Percentiles rank a stretch among this genome's conserved stretches.
Evolutionary conservation across 371 early-diverging fungal genomes (phyloP).

Genomic region (Mucor lusitanicus): DNA sequence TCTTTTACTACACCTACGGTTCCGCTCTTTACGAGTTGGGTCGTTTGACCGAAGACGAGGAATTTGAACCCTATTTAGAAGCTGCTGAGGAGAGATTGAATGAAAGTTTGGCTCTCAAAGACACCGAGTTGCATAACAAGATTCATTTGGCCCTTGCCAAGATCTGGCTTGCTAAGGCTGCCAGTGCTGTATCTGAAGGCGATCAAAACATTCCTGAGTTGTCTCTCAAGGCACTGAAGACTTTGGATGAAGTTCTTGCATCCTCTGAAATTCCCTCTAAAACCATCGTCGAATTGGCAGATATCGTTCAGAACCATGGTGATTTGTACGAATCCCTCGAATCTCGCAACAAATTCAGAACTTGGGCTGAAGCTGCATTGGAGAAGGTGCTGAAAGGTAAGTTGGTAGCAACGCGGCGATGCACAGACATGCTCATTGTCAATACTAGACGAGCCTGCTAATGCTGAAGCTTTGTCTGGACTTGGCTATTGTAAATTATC

Average conservation of each 20-base stretch:
- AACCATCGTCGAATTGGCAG: constrained; percentile 31
- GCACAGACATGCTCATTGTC: not conserved
- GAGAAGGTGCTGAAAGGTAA: constrained; percentile 28
- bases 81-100: constrained; percentile 50
- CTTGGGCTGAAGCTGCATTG: constrained; percentile 38
- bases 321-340: constrained; percentile 26
- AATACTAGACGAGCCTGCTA: constrained; percentile 30
- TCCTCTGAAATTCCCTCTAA: constrained; percentile 3
- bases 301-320: constrained; percentile 36
- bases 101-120: constrained; percentile 8
- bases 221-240: constrained; percentile 25
- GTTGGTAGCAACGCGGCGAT: not conserved
- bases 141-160: constrained; percentile 39
- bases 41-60: constrained; percentile 46
- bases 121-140: constrained; percentile 21
- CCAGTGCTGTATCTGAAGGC: constrained; percentile 22
- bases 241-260: constrained; percentile 16
- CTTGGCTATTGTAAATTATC: constrained; percentile 42
- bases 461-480: constrained; percentile 34
- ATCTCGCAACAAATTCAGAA: constrained; percentile 27
- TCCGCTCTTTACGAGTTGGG: constrained; percentile 59
- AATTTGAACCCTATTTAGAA: constrained; percentile 44
- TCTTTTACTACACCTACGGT: constrained; percentile 59
- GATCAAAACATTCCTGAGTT: constrained; percentile 27
- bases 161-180: constrained; percentile 44